phyloP scores from a whole-genome alignment of 345 rosid genomes.

The Limnanthes douglasii region DNA sequence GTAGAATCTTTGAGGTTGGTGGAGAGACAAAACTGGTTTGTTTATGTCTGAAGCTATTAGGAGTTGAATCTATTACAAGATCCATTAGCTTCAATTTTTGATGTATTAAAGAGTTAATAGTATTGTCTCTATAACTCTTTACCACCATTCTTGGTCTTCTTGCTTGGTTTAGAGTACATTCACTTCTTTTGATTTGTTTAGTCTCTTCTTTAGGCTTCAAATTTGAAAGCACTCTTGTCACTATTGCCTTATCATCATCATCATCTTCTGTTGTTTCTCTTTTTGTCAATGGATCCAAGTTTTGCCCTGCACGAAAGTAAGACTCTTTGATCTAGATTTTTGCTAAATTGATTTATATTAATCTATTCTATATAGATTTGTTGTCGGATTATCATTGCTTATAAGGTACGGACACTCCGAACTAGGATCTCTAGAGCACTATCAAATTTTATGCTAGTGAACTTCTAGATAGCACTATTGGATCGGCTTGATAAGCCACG shows the following conservation, averaged over 20 bases:
- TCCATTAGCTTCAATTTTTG: slow-evolving; percentile 33
- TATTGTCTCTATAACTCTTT: slow-evolving; percentile 8
- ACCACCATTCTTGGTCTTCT: slow-evolving; percentile 27
- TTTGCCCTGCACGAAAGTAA: slow-evolving; percentile 24
- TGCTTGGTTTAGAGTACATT: slow-evolving; percentile 27
- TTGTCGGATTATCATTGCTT: no score
- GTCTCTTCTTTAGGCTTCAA: slow-evolving; percentile 30
- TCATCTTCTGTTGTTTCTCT: slow-evolving; percentile 21
- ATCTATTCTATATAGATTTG: no score
- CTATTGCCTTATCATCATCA: slow-evolving; percentile 37
- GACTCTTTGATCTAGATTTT: no score
- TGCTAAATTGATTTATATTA: no score
- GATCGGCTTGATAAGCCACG: no score
- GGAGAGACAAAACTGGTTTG: slow-evolving; percentile 30
- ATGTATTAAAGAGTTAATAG: slow-evolving; percentile 9
- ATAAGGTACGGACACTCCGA: neutral
- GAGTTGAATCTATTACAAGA: slow-evolving; percentile 22
- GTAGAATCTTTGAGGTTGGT: slow-evolving; percentile 27
- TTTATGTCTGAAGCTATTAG: slow-evolving; percentile 15
- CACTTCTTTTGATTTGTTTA: slow-evolving; percentile 24
- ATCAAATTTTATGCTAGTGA: neutral
- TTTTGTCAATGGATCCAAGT: slow-evolving; percentile 17
- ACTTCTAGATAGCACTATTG: no score
- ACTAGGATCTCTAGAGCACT: neutral
- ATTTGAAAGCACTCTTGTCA: slow-evolving; percentile 38